phyloP scores from a whole-genome alignment of 2,329 filamentous ascomycete genomes.

The Didymella pinodella region DNA sequence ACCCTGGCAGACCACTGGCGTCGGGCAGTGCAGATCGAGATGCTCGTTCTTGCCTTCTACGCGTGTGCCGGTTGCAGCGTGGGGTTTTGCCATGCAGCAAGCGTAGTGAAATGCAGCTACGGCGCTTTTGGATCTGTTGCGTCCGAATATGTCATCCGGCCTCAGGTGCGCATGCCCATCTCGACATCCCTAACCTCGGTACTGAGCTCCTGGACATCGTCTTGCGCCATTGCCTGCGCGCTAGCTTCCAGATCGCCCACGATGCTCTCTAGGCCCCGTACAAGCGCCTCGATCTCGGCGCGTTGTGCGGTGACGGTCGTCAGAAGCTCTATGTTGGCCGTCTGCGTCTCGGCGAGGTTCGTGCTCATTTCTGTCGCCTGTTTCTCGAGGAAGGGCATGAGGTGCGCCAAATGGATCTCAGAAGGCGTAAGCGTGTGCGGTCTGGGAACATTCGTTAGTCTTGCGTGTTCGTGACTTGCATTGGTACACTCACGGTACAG shows the following conservation, averaged over 20 bases:
- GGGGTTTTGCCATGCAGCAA: neutral
- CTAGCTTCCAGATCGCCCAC: constrained; percentile 65
- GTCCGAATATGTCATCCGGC: neutral
- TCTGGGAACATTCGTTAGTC: constrained; percentile 44
- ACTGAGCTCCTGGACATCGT: constrained; percentile 48
- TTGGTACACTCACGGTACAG: constrained; percentile 56
- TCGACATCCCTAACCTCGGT: constrained; percentile 48
- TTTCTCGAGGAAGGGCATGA: constrained; percentile 63
- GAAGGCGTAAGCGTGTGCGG: constrained; percentile 66
- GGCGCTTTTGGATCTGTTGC: neutral
- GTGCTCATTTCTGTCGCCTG: constrained; percentile 59
- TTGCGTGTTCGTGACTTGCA: neutral
- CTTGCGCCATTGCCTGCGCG: constrained; percentile 52
- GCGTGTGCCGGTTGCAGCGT: neutral
- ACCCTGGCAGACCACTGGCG: neutral
- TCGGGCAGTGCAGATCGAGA: neutral
- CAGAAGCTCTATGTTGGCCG: constrained; percentile 62
- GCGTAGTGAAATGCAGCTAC: neutral
- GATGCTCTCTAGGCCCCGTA: constrained; percentile 63
- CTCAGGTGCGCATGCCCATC: constrained; percentile 47
- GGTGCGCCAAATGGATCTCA: constrained; percentile 65
- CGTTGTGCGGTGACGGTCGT: constrained; percentile 62
- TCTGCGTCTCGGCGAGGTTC: constrained; percentile 60
- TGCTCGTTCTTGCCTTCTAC: neutral
- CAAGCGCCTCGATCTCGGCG: constrained; percentile 63